phyloP scores from a whole-genome alignment of 495 filamentous ascomycete genomes.

The Bacidia rubella region DNA sequence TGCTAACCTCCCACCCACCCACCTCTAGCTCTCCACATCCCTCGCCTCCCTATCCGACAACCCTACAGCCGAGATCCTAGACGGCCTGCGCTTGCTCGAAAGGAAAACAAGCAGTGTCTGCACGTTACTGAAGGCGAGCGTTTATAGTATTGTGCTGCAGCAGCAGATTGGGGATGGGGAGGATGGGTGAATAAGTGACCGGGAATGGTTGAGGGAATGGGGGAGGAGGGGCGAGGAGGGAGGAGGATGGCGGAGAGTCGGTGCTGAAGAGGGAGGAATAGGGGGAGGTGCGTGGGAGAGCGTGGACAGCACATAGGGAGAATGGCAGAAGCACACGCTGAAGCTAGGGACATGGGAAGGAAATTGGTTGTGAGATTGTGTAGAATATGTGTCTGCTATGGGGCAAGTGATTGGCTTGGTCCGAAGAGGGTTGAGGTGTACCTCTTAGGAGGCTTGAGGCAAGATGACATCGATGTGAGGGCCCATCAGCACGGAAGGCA shows the following conservation, averaged over 20 bases:
- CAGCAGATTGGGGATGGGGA: slow-evolving; percentile 60
- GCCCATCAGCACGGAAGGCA: no score
- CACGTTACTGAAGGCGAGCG: slow-evolving; percentile 91
- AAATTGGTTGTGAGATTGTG: no score
- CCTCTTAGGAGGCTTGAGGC: no score
- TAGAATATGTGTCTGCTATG: no score
- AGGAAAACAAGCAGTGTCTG: slow-evolving; percentile 89
- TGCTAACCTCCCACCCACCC: background rate
- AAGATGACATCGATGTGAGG: no score
- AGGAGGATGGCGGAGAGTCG: background rate
- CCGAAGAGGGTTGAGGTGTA: no score
- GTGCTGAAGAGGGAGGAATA: no score
- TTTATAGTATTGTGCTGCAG: slow-evolving; percentile 95
- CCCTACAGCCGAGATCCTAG: slow-evolving; percentile 60
- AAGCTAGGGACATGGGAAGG: background rate
- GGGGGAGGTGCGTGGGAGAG: background rate
- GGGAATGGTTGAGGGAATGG: background rate
- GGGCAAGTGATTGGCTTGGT: no score
- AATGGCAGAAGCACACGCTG: background rate
- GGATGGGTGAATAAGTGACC: slow-evolving; percentile 16
- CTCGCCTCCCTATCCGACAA: slow-evolving; percentile 47
- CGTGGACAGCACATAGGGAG: background rate
- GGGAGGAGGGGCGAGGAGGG: background rate
- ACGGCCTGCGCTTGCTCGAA: slow-evolving; percentile 77
- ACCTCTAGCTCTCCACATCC: slow-evolving; percentile 41